Percentiles rank a stretch among this genome's conserved stretches.
These are phyloP conservation scores for Zymoseptoria passerinii DNA, from an alignment of 2,329 filamentous ascomycete genomes.

Conservation along the genomic window DNA sequence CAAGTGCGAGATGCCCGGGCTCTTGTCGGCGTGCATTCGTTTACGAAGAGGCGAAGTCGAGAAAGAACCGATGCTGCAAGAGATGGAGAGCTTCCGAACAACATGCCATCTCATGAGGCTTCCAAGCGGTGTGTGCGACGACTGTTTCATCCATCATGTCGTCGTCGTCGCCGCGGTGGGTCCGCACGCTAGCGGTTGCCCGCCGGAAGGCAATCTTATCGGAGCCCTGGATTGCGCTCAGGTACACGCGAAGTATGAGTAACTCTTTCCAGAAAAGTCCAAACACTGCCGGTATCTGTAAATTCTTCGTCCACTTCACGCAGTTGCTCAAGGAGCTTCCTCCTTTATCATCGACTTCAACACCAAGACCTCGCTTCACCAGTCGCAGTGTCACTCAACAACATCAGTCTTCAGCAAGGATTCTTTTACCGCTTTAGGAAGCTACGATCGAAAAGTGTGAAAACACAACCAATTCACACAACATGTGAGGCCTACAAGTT, in stretches of 20 bases:
- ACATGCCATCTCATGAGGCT: neutral
- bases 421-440: slow-evolving; percentile 12
- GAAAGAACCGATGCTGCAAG: neutral
- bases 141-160: neutral
- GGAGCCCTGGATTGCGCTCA: neutral
- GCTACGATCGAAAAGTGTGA: slow-evolving; percentile 1
- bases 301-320: neutral
- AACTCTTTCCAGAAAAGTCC: neutral
- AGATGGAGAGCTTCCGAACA: neutral
- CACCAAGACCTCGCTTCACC: neutral
- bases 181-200: neutral
- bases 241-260: neutral
- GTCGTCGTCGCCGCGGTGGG: neutral
- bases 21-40: neutral
- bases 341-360: neutral
- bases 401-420: slow-evolving; percentile 2
- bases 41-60: neutral
- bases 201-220: neutral
- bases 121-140: neutral
- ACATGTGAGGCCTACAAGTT: slow-evolving; percentile 9
- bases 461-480: slow-evolving; percentile 10
- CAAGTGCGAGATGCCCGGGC: neutral
- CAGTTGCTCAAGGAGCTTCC: neutral
- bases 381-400: neutral
- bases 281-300: neutral